phyloP scores from a whole-genome alignment of 371 early-diverging fungal genomes.

The Circinella umbellata region DNA sequence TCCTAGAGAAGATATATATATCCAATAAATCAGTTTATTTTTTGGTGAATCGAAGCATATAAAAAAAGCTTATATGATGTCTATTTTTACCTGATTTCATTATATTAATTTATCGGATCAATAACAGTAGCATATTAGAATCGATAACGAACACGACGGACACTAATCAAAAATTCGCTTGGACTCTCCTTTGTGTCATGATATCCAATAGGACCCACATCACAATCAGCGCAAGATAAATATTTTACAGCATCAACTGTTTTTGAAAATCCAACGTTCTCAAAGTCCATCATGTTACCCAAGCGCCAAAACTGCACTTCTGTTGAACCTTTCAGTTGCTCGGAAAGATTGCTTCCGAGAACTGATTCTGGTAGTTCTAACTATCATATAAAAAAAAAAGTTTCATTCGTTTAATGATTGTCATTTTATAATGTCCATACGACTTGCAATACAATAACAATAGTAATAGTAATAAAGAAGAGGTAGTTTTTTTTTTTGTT shows the following conservation, averaged over 20 bases:
- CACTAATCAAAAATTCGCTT: constrained; percentile 59
- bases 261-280: constrained; percentile 66
- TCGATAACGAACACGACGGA: constrained; percentile 57
- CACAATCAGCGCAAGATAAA: constrained; percentile 84
- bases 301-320: constrained; percentile 59
- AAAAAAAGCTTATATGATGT: too few species aligned
- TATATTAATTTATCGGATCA: too few species aligned
- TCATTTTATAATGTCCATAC: too few species aligned
- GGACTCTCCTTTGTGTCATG: constrained; percentile 45
- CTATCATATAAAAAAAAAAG: constrained; percentile 12
- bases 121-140: constrained; percentile 12
- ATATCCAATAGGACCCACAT: constrained; percentile 79
- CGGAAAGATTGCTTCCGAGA: constrained; percentile 23
- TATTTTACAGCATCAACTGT: constrained; percentile 62
- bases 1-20: too few species aligned
- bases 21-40: too few species aligned
- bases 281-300: constrained; percentile 29
- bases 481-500: background rate
- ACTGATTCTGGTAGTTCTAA: constrained; percentile 31
- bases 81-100: too few species aligned
- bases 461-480: background rate
- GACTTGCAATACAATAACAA: too few species aligned
- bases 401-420: too few species aligned
- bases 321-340: constrained; percentile 10
- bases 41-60: too few species aligned